Evolutionary conservation across 495 filamentous ascomycete species (phyloP).

Genomic region (Aspergillus avenaceus): DNA sequence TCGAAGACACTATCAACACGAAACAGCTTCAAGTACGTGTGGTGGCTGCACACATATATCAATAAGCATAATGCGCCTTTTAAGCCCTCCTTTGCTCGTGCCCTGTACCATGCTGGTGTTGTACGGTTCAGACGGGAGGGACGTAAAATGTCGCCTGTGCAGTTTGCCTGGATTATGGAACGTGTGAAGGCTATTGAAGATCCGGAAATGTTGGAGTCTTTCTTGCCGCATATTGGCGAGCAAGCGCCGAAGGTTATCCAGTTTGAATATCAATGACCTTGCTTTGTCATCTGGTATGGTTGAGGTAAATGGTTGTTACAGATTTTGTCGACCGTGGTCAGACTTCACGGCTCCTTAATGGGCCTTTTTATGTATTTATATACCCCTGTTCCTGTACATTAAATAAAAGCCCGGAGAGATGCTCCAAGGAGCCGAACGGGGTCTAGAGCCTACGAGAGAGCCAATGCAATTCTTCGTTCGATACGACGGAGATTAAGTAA

Average conservation of each 20-base stretch:
- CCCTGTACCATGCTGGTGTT: conserved; percentile 45
- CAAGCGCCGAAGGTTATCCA: background rate
- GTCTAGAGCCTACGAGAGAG: too few species aligned
- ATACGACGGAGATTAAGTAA: background rate
- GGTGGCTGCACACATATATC: too few species aligned
- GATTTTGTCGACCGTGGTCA: background rate
- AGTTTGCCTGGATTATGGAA: conserved; percentile 35
- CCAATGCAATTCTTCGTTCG: too few species aligned
- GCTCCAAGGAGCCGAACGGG: too few species aligned
- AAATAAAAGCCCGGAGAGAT: too few species aligned
- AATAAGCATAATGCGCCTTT: conserved; percentile 36
- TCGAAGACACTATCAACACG: conserved; percentile 27
- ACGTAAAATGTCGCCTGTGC: conserved; percentile 18
- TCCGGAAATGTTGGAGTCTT: conserved; percentile 25
- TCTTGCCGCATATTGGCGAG: too few species aligned
- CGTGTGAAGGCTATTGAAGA: conserved; percentile 33
- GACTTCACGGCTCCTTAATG: too few species aligned
- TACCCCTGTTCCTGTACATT: too few species aligned
- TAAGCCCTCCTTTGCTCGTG: conserved; percentile 34
- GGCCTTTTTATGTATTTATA: too few species aligned
- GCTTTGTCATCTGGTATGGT: background rate
- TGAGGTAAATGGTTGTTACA: background rate
- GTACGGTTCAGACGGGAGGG: conserved; percentile 34
- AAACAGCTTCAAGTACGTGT: too few species aligned
- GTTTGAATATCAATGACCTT: background rate